Percentiles rank a stretch among this genome's conserved stretches.
Evolutionary conservation across 2,329 filamentous ascomycete species (phyloP).

Genomic region (Cladosporium sp.): DNA sequence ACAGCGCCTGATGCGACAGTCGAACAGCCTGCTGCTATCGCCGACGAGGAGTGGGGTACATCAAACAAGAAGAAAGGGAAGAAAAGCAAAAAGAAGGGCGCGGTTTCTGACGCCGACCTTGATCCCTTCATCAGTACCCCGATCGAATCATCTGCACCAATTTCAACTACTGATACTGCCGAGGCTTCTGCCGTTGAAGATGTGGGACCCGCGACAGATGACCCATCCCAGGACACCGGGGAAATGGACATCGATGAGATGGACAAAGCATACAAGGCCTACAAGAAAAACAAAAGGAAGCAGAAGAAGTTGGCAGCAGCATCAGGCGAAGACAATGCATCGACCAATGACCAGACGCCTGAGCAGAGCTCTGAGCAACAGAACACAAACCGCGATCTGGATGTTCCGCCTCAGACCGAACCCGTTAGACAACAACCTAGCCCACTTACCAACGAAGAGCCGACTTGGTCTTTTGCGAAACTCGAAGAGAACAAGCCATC

Average conservation of each 20-base stretch:
- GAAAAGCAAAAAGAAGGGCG: slow-evolving; percentile 41
- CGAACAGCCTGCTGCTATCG: not conserved
- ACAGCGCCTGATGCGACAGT: not conserved
- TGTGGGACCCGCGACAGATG: not conserved
- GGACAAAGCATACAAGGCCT: slow-evolving; percentile 30
- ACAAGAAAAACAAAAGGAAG: slow-evolving; percentile 31
- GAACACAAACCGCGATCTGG: not conserved
- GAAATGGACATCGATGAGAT: slow-evolving; percentile 34
- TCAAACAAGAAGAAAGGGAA: slow-evolving; percentile 6
- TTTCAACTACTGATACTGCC: slow-evolving; percentile 8
- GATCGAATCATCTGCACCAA: slow-evolving; percentile 14
- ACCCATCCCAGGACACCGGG: slow-evolving; percentile 15
- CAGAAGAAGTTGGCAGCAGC: slow-evolving; percentile 26
- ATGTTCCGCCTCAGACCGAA: not conserved
- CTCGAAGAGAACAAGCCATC: slow-evolving; percentile 14
- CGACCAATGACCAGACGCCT: not conserved
- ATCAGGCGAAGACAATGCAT: not conserved
- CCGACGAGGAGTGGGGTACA: slow-evolving; percentile 11
- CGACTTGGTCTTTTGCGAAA: slow-evolving; percentile 19
- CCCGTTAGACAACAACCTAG: slow-evolving; percentile 7
- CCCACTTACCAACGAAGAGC: slow-evolving; percentile 1
- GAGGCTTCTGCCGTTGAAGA: slow-evolving; percentile 5
- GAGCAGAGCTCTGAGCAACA: not conserved
- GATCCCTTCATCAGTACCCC: slow-evolving; percentile 16
- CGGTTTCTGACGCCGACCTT: slow-evolving; percentile 30